Base-by-base conservation (phyloP, 1,284 basidiomycete species). In the Retiboletus fuscus region DNA sequence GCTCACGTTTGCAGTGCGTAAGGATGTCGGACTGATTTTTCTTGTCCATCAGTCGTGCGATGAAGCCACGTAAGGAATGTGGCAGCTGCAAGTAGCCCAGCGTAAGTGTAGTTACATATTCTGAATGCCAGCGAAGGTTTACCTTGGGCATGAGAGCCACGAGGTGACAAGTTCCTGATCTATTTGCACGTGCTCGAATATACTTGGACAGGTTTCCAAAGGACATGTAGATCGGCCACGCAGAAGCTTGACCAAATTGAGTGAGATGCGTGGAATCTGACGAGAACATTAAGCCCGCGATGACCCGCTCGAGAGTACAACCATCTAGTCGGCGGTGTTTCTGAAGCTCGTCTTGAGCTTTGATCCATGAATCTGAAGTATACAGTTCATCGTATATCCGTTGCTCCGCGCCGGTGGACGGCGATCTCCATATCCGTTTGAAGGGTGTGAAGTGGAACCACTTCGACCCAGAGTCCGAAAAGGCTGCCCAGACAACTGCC, bases 121-220 rank as follows among this genome's bases (percentile, higher is more conserved):
- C 12, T 7, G 15, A 24, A 5, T 24, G 28, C n/a, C n/a, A 51
- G 7, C 8, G 24, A n/a, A 10, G 22, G 12, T 4, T 34, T n/a
- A 47, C 46, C 28, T 34, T 30, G 7, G 46, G 60, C 2, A 67
- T 61, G 15, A 60, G 11, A 2, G n/a, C 65, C 5, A 60, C 18
- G 0, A 34, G 44, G n/a, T 58, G 58, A 22, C 47, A 44, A 8
- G 41, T 11, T 3, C 51, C 16, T 3, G 64, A 28, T 0, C 30
- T 1, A 16, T 57, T 46, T 22, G 43, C 51, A 5, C 11, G 5
- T 5, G 58, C n/a, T 1, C 51, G n/a, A 8, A 28, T 55, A 10
- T 62, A 68, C 28, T 63, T 68, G 2, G 61, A 68, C 2, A 57
- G 34, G 41, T 68, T 61, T 1, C 41, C 61, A 28, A 68, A 47